Base-by-base conservation (phyloP, 1,284 basidiomycete species). In the Cutaneotrichosporon sp. region DNA sequence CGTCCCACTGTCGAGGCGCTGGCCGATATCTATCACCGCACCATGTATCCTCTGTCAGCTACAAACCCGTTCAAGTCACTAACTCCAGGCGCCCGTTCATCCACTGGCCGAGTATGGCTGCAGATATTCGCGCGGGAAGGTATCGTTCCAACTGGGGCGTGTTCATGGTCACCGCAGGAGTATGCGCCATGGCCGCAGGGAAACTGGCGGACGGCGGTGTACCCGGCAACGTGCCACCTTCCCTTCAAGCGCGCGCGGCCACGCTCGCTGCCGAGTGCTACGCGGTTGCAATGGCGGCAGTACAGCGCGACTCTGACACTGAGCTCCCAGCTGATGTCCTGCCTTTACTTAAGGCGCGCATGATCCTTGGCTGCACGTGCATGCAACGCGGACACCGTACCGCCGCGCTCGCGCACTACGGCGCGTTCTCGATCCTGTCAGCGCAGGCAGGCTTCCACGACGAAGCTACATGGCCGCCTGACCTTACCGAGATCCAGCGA, bases 171-270 rank as follows among this genome's bases (percentile, higher is more conserved):
- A 16, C 14, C 6, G 34, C 38, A 5, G 55, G 34, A 22, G 38
- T 56, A 34, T 56, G 55, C 31, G 55, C 55, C n/a, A 36, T 56
- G n/a, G 32, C 38, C n/a, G 55, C 55, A 22, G 22, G 34, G 5
- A 36, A 56, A 34, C 55, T 56, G 10, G 55, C 31, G 26, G 51
- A 53, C 16, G 51, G 51, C 14, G 51, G 51, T 16, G 30, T 53
- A 14, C 51, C 26, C 8, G 26, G 30, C n/a, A 16, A 22, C 16
- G 34, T 38, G 10, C 30, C 38, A 10, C 21, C 36, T 10, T 11
- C 34, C 10, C 22, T 56, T 5, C 26, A 53, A 30, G 51, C 30
- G 7, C 55, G 34, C 4, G 55, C 55, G 10, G 16, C 30, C 34
- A 14, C n/a, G 14, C 55, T 40, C n/a, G 34, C 55, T 16, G 18